Evolutionary conservation across 2,329 filamentous ascomycete genomes (phyloP).

Genomic region (Aspergillus brunneoviolaceus): DNA sequence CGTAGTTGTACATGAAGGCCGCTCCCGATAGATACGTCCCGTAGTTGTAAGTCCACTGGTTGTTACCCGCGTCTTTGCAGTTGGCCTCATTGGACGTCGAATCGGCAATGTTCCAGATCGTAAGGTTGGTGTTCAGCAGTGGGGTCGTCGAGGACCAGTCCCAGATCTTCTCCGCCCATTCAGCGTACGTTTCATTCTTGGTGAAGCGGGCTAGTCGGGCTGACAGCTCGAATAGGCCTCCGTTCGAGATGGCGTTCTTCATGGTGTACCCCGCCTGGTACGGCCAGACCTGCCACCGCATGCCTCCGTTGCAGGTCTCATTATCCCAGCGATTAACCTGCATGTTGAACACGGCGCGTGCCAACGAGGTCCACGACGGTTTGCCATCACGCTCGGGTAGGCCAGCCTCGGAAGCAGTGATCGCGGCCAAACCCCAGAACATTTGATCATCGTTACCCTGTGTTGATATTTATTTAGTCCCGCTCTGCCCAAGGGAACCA

Average conservation of each 20-base stretch:
- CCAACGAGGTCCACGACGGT: slow-evolving; percentile 71
- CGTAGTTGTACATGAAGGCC: slow-evolving; percentile 53
- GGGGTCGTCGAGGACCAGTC: slow-evolving; percentile 54
- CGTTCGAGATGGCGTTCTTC: slow-evolving; percentile 57
- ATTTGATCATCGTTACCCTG: slow-evolving; percentile 58
- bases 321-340: slow-evolving; percentile 69
- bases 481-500: background rate
- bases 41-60: slow-evolving; percentile 56
- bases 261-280: slow-evolving; percentile 66
- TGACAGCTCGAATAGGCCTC: slow-evolving; percentile 54
- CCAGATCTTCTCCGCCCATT: slow-evolving; percentile 68
- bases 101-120: slow-evolving; percentile 33
- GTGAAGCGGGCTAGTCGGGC: slow-evolving; percentile 75
- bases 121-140: slow-evolving; percentile 45
- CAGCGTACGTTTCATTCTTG: slow-evolving; percentile 70
- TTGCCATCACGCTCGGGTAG: slow-evolving; percentile 67
- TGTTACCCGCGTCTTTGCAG: slow-evolving; percentile 51
- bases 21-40: slow-evolving; percentile 54
- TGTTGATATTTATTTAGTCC: background rate
- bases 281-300: slow-evolving; percentile 79
- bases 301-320: slow-evolving; percentile 65
- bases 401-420: slow-evolving; percentile 71
- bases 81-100: slow-evolving; percentile 13
- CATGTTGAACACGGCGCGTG: slow-evolving; percentile 74
- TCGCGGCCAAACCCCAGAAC: slow-evolving; percentile 76